Percentiles rank a stretch among this genome's conserved stretches.
Evolutionary conservation across 1,284 basidiomycete genomes (phyloP).

Genomic region (Thelephora terrestris): DNA sequence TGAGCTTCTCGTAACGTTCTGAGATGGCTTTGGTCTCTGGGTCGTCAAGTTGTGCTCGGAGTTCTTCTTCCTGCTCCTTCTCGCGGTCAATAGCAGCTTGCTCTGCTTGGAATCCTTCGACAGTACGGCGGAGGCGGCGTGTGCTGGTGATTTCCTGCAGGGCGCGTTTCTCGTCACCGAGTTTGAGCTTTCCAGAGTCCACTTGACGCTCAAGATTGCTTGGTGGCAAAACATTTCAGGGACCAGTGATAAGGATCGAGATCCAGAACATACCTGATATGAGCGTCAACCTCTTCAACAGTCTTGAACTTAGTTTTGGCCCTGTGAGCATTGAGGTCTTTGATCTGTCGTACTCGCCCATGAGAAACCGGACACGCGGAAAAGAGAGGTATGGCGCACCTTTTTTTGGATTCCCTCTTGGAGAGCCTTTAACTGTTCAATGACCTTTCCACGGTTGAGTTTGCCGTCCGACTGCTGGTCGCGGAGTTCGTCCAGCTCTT

Average conservation of each 20-base stretch:
- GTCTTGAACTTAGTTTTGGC: conserved; percentile 80
- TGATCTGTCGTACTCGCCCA: conserved; percentile 43
- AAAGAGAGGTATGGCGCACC: conserved; percentile 31
- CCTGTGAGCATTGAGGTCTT: conserved; percentile 80
- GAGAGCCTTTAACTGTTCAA: conserved; percentile 76
- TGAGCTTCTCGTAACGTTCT: conserved; percentile 78
- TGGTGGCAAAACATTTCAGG: conserved; percentile 5
- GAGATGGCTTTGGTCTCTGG: conserved; percentile 81
- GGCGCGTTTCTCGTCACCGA: conserved; percentile 94
- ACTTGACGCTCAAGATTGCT: conserved; percentile 83
- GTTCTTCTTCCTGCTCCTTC: conserved; percentile 66
- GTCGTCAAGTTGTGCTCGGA: conserved; percentile 82
- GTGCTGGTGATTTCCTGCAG: conserved; percentile 77
- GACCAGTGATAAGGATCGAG: conserved; percentile 7
- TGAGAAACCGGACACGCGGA: conserved; percentile 3
- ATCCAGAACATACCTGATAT: conserved; percentile 57
- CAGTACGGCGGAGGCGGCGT: conserved; percentile 59
- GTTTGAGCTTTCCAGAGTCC: conserved; percentile 86
- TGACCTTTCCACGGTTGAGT: conserved; percentile 60
- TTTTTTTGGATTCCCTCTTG: conserved; percentile 82
- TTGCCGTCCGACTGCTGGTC: conserved; percentile 79
- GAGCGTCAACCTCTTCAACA: conserved; percentile 81
- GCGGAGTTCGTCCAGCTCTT: conserved; percentile 78
- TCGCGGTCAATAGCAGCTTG: conserved; percentile 79
- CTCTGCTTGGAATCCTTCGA: conserved; percentile 74